Evolutionary conservation across 768 basidiomycete genomes (phyloP), one percentile per base, ranked within the genome.

Genomic region (Naganishia vishniacii): DNA sequence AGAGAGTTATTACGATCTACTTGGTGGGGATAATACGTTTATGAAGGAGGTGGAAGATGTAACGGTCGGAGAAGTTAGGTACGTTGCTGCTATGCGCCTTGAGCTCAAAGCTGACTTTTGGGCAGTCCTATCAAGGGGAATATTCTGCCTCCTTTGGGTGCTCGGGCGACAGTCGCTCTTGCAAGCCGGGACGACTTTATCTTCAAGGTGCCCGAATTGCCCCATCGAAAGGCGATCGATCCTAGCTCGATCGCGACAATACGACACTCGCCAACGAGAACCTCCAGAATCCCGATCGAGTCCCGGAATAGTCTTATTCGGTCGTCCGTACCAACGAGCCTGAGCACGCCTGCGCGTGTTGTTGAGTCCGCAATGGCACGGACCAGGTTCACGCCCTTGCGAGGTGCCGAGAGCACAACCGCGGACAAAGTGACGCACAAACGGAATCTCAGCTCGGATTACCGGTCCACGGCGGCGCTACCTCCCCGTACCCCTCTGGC

Each of bases 1-100:
- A 2, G 53, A 56, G 53, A 56, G 53, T 40, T 56, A 56, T 26
- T 56, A 56, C 23, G 53, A 56, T 37, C 26, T 56, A 34, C 53
- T 56, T 56, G 53, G 20, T 5, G 53, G 13, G 3, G 53, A 56
- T 40, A 40, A 56, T 40, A 40, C 53, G 18, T 56, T 56, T n/a
- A 56, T 56, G 53, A 29, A 34, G 49, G 34, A 56, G 37, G 53
- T 56, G 0, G 53, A 37, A 4, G 53, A 56, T 26, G 53, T 56
- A 34, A 56, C 53, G 9, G 25, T 56, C 26, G 53, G 37, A 56
- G 53, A 34, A 12, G 53, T 40, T 23, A 56, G 32, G 53, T 56
- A 31, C 18, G 53, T 56, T 9, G 11, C 2, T 4, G 23, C 34
- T 32, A 20, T 6, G n/a, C n/a, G n/a, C n/a, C n/a, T n/a, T n/a